These are phyloP conservation scores for Fusarium pininemorale DNA, from an alignment of 2,329 filamentous ascomycete genomes.

Conservation along the genomic window DNA sequence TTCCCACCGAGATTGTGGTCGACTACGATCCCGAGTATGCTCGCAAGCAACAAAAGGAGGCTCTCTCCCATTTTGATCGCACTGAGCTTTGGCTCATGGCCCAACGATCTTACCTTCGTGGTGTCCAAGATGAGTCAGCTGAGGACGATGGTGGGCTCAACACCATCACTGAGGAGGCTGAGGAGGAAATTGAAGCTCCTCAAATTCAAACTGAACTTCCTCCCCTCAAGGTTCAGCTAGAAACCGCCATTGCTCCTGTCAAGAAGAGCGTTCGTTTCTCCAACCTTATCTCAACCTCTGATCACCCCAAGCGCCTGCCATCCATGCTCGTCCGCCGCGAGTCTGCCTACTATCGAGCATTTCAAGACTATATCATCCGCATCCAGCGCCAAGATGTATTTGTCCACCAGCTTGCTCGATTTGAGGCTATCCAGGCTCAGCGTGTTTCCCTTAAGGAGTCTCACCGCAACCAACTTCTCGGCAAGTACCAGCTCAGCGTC, in stretches of 20 bases:
- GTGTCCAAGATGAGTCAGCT: constrained; percentile 62
- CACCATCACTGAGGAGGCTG: constrained; percentile 48
- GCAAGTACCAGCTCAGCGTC: constrained; percentile 82
- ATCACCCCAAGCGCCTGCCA: constrained; percentile 61
- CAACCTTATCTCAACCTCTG: constrained; percentile 57
- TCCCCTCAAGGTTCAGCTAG: constrained; percentile 22
- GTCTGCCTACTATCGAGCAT: constrained; percentile 88
- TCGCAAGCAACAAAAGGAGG: constrained; percentile 74
- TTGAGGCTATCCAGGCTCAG: constrained; percentile 86
- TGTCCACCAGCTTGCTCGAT: constrained; percentile 83
- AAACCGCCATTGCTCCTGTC: constrained; percentile 45
- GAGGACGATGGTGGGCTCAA: constrained; percentile 50
- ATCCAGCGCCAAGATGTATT: constrained; percentile 79
- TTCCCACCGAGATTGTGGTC: constrained; percentile 70
- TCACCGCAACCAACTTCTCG: constrained; percentile 83
- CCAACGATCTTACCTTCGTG: constrained; percentile 79
- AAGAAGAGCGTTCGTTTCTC: constrained; percentile 85
- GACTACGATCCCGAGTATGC: constrained; percentile 82
- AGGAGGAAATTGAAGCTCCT: constrained; percentile 44
- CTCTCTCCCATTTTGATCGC: constrained; percentile 80
- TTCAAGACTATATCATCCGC: constrained; percentile 76
- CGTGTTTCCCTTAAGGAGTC: constrained; percentile 76
- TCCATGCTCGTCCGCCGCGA: constrained; percentile 67
- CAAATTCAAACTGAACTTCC: constrained; percentile 41
- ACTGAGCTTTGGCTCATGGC: constrained; percentile 88